Base-by-base conservation (phyloP, 805 yeast species). In the Wickerhamiella lipophila region DNA sequence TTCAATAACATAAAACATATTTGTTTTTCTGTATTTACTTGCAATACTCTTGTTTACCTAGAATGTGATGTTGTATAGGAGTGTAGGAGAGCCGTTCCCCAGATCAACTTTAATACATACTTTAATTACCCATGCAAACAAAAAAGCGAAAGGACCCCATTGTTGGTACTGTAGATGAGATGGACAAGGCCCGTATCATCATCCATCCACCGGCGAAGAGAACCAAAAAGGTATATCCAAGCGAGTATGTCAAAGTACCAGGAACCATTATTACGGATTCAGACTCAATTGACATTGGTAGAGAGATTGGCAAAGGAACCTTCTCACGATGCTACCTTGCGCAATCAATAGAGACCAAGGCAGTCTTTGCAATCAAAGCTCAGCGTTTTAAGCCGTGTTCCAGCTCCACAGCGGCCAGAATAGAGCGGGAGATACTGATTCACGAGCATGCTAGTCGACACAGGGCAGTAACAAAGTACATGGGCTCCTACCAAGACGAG, bases 251-350 rank as follows among this genome's bases (percentile, higher is more conserved):
- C 6, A 12, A 12, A 12, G 48, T 36, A 9, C 25, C 36, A n/a
- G 21, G 26, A 13, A 18, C 29, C 6, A 16, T 45, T 9, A 15
- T n/a, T 5, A 27, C 39, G 2, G 7, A 27, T 13, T 15, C 26
- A 2, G 34, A 25, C 26, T 4, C 21, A 3, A 15, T 45, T 11
- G 9, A 9, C 2, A 6, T 45, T 2, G 36, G 29, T 3, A 25
- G 12, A 26, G 32, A 36, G n/a, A 36, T 45, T 16, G 48, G 48
- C 13, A 34, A 36, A 23, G 48, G 48, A 15, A 45, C 42, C 2
- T 45, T 26, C 42, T 30, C 41, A 21, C 3, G 23, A 12, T 45
- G 48, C 42, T 45, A 8, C n/a, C n/a, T 7, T 7, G 48, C 36
- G 18, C 6, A 34, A n/a, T 16, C 47, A 3, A 15, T 23, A 30